Base-by-base conservation (phyloP, 2,329 filamentous ascomycete genomes). In the Fusarium cyanostomum region DNA sequence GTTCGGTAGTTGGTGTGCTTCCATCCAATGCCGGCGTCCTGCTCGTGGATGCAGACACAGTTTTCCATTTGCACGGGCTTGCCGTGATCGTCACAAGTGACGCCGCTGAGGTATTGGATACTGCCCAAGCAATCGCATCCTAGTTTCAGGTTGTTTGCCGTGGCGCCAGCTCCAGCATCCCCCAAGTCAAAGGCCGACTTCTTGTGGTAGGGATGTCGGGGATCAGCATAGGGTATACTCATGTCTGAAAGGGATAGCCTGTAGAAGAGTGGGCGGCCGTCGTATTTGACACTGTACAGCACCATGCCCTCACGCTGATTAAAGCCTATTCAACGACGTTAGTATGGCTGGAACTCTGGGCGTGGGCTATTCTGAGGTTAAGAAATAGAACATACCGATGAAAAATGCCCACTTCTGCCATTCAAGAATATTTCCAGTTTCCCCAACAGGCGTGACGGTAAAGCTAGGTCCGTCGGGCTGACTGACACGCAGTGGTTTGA, bases 151-250 rank as follows among this genome's bases (percentile, higher is more conserved):
- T 90, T 90, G 73, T 92, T 92, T 13, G 87, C 86, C 43, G 82
- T 86, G 44, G 85, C 82, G 2, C 89, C 89, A 21, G 86, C 85
- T 6, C 89, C 89, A 9, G 84, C 86, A 56, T 92, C 88, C 8
- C 89, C 89, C 58, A 92, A 84, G 66, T 92, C 89, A 65, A 92
- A 92, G 0, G 89, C 89, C 46, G 87, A 85, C 71, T 92, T 92
- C 38, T 88, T 83, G 48, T 89, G 86, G 71, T 85, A 91, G 0
- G 89, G 89, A 1, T 81, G 78, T 3, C 89, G 82, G 0, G 86
- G 86, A 61, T 91, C 89, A 2, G 80, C 87, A 63, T 92, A 92
- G 0, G 88, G 88, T 0, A 91, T 87, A 2, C 84, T 85, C 86
- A 92, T 90, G 69, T 92, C 90, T 53, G 85, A 86, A 49, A 91